Percentiles rank a stretch among this genome's conserved stretches.
phyloP scores from a whole-genome alignment of 2,329 filamentous ascomycete genomes.

The Calonectria fujianensis region DNA sequence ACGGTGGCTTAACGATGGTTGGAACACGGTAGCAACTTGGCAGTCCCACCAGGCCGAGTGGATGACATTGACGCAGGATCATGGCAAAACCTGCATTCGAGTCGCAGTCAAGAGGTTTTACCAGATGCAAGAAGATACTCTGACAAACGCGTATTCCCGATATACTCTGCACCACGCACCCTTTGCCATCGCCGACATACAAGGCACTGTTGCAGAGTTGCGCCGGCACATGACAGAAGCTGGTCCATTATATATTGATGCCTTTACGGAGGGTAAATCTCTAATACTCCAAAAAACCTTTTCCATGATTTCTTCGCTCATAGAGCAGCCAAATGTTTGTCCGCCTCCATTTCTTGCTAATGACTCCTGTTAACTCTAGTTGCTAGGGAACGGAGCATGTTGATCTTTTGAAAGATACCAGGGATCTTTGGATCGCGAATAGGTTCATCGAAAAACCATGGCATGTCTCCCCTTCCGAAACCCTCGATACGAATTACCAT shows the following conservation, averaged over 20 bases:
- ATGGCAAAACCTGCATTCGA: not conserved
- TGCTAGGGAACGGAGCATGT: not conserved
- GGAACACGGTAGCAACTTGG: not conserved
- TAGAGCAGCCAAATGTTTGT: not conserved
- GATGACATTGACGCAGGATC: not conserved
- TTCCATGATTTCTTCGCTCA: not conserved
- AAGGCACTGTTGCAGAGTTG: not conserved
- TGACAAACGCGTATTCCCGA: accelerated
- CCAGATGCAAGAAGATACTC: not conserved
- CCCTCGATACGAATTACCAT: not conserved
- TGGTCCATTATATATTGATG: not conserved
- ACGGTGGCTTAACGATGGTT: not conserved
- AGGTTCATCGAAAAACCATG: not conserved
- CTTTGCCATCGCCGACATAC: not conserved
- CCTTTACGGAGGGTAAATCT: too few species aligned
- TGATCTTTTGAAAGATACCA: not conserved
- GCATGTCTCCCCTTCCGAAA: not conserved
- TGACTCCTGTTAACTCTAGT: not conserved
- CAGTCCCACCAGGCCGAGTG: too few species aligned
- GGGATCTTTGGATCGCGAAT: not conserved
- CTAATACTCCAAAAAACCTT: not conserved
- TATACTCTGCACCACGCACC: not conserved
- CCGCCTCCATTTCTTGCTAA: not conserved
- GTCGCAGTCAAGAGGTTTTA: not conserved
- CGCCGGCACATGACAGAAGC: not conserved